Base-by-base conservation (phyloP, 2,329 filamentous ascomycete species). In the Dichotomopilus funicola region DNA sequence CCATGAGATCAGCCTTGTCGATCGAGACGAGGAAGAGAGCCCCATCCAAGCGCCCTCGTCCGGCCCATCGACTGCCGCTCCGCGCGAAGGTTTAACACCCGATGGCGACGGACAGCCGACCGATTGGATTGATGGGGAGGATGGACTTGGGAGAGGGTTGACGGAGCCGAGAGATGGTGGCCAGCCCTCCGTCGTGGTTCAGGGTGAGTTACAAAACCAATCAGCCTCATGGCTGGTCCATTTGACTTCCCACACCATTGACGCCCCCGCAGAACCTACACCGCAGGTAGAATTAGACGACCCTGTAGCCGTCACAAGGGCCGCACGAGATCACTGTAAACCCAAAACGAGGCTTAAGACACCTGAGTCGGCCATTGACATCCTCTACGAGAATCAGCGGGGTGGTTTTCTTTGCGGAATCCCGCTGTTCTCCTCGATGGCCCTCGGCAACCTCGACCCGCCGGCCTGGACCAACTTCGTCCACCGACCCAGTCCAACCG, bases 351-450 rank as follows among this genome's bases (percentile, higher is more conserved):
- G 19, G 19, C 19, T 27, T 27, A 27, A 37, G 59, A 66, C 70
- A 56, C 72, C 66, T 59, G 78, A 73, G 67, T 75, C 76, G 2
- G 85, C 81, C 34, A 83, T 97, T 58, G 94, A 99, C 61, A 81
- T 97, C 5, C 77, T 99, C 0, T 97, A 95, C 71, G 94, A 99
- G 70, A 99, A 99, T 67, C 89, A 99, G 73, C 82, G 94, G 55
- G 94, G 94, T 9, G 85, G 83, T 41, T 95, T 96, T 67, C 77
- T 95, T 59, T 97, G 92, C 65, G 92, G 94, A 34, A 81, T 91
- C 10, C 86, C 91, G 0, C 79, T 95, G n/a, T 99, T 96, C 75
- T 95, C 91, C 1, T 81, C 84, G 6, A 87, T 86, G 60, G 92
- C 91, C 1, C 79, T 99, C 1, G 84, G 95, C 38, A 87, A 89